These are phyloP conservation scores for Fusarium xylarioides DNA, from an alignment of 2,329 filamentous ascomycete genomes.

Conservation along the genomic window DNA sequence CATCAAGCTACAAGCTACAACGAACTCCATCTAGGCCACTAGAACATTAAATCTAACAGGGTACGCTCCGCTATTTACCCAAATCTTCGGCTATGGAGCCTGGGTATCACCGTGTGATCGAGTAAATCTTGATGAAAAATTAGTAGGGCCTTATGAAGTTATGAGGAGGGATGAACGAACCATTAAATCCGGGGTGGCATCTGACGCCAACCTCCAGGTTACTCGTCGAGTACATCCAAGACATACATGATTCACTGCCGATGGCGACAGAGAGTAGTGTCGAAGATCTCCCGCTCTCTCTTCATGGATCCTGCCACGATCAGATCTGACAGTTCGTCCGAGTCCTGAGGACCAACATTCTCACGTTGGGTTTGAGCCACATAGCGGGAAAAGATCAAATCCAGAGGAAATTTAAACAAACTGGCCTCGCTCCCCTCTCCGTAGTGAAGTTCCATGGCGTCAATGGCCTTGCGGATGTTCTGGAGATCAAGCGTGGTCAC, in stretches of 20 bases:
- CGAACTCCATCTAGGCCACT: not conserved
- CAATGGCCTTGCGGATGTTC: not conserved
- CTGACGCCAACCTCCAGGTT: not conserved
- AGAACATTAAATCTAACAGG: not conserved
- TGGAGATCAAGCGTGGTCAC: not conserved
- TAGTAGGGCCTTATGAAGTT: not conserved
- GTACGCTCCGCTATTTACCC: not conserved
- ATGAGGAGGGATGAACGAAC: not conserved
- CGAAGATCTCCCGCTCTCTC: not conserved
- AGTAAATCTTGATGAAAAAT: not conserved
- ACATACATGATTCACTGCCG: not conserved
- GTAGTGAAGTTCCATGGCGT: not conserved
- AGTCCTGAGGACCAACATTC: not conserved
- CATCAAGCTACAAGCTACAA: not conserved
- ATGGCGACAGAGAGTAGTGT: not conserved
- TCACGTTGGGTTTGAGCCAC: accelerated
- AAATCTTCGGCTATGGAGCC: not conserved
- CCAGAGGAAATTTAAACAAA: accelerated
- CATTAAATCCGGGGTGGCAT: accelerated
- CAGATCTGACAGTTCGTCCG: not conserved
- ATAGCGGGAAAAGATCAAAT: not conserved
- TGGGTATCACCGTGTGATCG: accelerated
- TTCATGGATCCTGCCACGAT: not conserved
- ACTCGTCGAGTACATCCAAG: too few species aligned
- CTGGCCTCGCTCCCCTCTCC: not conserved